These are phyloP conservation scores for Coemansia biformis DNA, from an alignment of 192 early-diverging fungal species.

Conservation along the genomic window DNA sequence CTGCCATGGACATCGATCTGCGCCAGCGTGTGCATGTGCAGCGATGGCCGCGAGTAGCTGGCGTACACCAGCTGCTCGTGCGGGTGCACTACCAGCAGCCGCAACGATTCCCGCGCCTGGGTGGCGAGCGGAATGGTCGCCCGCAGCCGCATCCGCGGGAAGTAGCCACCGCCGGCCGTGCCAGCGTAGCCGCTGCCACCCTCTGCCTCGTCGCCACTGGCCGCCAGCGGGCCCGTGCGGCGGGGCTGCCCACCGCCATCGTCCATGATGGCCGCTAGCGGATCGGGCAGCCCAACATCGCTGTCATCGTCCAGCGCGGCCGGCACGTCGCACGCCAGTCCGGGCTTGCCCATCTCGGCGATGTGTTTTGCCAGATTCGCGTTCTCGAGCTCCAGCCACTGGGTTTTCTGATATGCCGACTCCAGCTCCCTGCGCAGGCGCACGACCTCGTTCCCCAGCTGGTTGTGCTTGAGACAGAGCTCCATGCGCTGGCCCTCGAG, in stretches of 20 bases:
- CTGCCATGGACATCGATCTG: too few relatives aligned
- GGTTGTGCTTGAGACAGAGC: slow-evolving; percentile 1
- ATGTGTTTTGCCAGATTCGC: slow-evolving; percentile 1
- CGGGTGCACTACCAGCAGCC: slow-evolving; percentile 18
- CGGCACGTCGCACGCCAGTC: too few relatives aligned
- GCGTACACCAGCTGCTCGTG: slow-evolving; percentile 23
- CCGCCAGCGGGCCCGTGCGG: too few relatives aligned
- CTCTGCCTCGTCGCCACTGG: not conserved
- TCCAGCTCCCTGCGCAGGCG: slow-evolving; percentile 12
- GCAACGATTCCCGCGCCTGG: slow-evolving; percentile 5
- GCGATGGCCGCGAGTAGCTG: slow-evolving; percentile 7
- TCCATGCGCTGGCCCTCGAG: slow-evolving; percentile 8
- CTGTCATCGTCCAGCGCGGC: too few relatives aligned
- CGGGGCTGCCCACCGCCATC: too few relatives aligned
- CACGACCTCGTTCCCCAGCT: slow-evolving; percentile 21
- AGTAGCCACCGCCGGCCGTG: not conserved
- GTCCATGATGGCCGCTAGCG: too few relatives aligned
- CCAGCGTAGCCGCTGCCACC: not conserved
- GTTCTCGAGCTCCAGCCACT: slow-evolving; percentile 22
- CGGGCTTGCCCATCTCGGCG: not conserved
- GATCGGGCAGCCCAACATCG: too few relatives aligned
- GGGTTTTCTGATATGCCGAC: not conserved
- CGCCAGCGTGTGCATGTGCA: slow-evolving; percentile 15
- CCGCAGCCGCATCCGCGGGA: slow-evolving; percentile 13
- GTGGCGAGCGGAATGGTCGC: slow-evolving; percentile 10